phyloP scores from a whole-genome alignment of 768 basidiomycete genomes.

The Auriculariales sp. region DNA sequence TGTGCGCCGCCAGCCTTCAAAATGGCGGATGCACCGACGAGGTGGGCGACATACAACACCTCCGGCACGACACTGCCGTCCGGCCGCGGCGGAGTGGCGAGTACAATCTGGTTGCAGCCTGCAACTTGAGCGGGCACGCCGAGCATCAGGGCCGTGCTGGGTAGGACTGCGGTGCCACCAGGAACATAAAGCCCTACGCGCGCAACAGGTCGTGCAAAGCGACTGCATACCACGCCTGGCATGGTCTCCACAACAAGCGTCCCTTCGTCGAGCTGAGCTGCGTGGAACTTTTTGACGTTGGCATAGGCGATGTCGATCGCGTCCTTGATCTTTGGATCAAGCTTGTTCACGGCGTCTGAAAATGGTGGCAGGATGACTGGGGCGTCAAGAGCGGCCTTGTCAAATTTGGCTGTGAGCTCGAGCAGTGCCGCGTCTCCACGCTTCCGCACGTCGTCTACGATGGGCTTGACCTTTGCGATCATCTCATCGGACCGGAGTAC shows the following conservation, averaged over 20 bases:
- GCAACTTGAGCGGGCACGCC: conserved; percentile 97
- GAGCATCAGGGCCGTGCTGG: conserved; percentile 95
- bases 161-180: conserved; percentile 90
- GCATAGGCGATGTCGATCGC: conserved; percentile 85
- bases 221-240: conserved; percentile 93
- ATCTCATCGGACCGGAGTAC: conserved; percentile 77
- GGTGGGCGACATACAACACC: conserved; percentile 89
- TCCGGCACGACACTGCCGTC: conserved; percentile 93
- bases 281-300: conserved; percentile 87
- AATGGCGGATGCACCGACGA: conserved; percentile 81
- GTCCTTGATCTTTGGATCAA: conserved; percentile 48
- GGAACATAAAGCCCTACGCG: conserved; percentile 95
- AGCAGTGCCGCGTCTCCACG: conserved; percentile 79
- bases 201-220: conserved; percentile 89
- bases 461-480: conserved; percentile 88
- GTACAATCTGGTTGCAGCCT: conserved; percentile 78
- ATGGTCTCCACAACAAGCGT: conserved; percentile 83
- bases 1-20: conserved; percentile 95
- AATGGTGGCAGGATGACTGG: conserved; percentile 74
- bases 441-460: conserved; percentile 72
- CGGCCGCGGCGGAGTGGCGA: conserved; percentile 89
- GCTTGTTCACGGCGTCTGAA: conserved; percentile 40
- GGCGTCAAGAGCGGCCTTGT: conserved; percentile 57
- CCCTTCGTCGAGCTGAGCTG: conserved; percentile 62
- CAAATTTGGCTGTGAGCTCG: conserved; percentile 86